A percentile compares a stretch with the other conserved stretches of the same genome.
Conservation (phyloP, 1,139 yeast species). For the Kluyveromyces sp. region DNA sequence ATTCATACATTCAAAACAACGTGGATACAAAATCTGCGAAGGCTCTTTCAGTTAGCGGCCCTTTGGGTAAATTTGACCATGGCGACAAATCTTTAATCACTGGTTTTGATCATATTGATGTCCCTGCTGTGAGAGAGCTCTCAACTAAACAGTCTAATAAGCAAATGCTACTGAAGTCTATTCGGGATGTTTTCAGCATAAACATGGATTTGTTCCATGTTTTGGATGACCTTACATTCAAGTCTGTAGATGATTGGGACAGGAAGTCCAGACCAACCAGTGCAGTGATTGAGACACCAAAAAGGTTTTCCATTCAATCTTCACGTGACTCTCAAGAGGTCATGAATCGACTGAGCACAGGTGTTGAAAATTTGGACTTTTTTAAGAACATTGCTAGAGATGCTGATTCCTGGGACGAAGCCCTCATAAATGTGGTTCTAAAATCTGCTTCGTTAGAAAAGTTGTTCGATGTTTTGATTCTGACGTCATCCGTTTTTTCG, state of each 20-base stretch:
- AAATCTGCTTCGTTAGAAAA: slow-evolving; percentile 58
- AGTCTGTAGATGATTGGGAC: slow-evolving; percentile 37
- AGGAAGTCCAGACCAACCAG: slow-evolving; percentile 38
- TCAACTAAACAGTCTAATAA: slow-evolving; percentile 35
- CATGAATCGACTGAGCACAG: slow-evolving; percentile 25
- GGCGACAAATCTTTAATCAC: slow-evolving; percentile 30
- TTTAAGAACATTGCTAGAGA: slow-evolving; percentile 26
- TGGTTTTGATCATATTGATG: slow-evolving; percentile 34
- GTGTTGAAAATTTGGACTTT: slow-evolving; percentile 32
- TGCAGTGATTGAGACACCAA: slow-evolving; percentile 41
- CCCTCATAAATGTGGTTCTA: slow-evolving; percentile 40
- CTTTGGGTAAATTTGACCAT: slow-evolving; percentile 13
- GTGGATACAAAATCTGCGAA: slow-evolving; percentile 15
- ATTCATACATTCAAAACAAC: slow-evolving; percentile 9
- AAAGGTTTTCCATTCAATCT: slow-evolving; percentile 32
- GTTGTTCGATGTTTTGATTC: slow-evolving; percentile 53
- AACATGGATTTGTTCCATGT: slow-evolving; percentile 49
- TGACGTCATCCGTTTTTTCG: slow-evolving; percentile 55
- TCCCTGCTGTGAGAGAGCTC: slow-evolving; percentile 26
- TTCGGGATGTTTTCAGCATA: slow-evolving; percentile 55
- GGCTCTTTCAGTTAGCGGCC: slow-evolving; percentile 16
- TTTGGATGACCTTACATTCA: slow-evolving; percentile 48
- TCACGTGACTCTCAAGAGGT: slow-evolving; percentile 21
- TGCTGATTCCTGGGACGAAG: slow-evolving; percentile 29
- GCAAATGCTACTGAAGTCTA: slow-evolving; percentile 44